These are phyloP conservation scores for Pyricularia grisea DNA, from an alignment of 2,329 filamentous ascomycete species.

Conservation along the genomic window DNA sequence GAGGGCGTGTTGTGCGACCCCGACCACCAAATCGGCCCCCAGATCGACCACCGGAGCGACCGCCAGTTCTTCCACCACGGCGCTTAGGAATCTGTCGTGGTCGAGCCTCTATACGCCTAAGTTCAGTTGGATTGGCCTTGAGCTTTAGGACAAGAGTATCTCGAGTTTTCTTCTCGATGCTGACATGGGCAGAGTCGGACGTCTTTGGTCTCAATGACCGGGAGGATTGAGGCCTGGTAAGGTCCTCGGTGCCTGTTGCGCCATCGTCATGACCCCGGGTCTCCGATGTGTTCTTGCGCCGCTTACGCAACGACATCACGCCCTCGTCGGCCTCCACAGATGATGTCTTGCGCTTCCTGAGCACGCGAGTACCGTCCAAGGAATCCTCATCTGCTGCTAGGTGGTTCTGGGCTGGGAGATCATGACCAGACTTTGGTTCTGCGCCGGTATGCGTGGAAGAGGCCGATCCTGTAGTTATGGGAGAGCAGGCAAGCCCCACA, in stretches of 20 bases:
- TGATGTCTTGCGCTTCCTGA: conserved; percentile 79
- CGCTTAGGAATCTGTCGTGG: background rate
- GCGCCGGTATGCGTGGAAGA: conserved; percentile 43
- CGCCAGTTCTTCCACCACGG: background rate
- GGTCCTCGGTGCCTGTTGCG: conserved; percentile 18
- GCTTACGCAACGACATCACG: conserved; percentile 40
- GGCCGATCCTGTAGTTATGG: conserved; percentile 10
- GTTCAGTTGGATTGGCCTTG: conserved; percentile 43
- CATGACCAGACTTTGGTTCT: conserved; percentile 57
- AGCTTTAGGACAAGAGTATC: conserved; percentile 47
- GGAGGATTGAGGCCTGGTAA: conserved; percentile 32
- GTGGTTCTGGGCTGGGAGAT: conserved; percentile 66
- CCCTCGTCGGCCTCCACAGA: conserved; percentile 54
- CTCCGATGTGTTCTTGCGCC: conserved; percentile 38
- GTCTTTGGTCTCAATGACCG: conserved; percentile 50
- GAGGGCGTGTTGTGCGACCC: conserved; percentile 1
- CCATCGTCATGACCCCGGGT: conserved; percentile 25
- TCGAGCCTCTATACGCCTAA: conserved; percentile 25
- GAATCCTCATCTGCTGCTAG: conserved; percentile 63
- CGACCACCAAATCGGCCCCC: background rate
- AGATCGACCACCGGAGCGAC: background rate
- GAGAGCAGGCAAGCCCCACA: conserved; percentile 17
- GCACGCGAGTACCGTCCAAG: conserved; percentile 64
- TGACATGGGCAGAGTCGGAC: conserved; percentile 17
- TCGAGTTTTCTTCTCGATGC: conserved; percentile 31